Conservation (phyloP, 805 yeast genomes). For the Saturnispora besseyi region DNA sequence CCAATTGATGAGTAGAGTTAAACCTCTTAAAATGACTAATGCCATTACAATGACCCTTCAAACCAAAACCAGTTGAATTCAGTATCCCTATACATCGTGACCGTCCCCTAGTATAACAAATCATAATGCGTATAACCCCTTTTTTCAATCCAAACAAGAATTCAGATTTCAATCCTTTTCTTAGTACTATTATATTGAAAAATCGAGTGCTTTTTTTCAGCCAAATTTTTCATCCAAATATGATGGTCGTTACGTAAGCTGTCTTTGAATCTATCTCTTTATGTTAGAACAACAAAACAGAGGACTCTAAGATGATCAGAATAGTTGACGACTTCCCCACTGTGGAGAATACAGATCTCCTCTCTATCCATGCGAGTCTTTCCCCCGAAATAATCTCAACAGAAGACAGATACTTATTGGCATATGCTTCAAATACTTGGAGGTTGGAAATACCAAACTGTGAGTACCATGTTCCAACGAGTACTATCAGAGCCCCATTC, state of each 20-base stretch:
- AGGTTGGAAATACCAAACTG: slow-evolving; percentile 10
- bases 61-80: not conserved
- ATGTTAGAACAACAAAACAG: not conserved
- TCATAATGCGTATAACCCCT: not conserved
- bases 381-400: slow-evolving; percentile 19
- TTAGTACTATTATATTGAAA: not conserved
- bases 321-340: slow-evolving; percentile 21
- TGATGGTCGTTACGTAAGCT: not conserved
- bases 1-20: not conserved
- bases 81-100: not conserved
- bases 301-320: slow-evolving; percentile 6
- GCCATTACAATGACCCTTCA: no score
- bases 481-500: slow-evolving; percentile 7
- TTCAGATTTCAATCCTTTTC: not conserved
- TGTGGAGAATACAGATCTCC: slow-evolving; percentile 24
- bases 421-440: slow-evolving; percentile 21
- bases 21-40: not conserved
- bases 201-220: not conserved
- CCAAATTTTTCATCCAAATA: not conserved
- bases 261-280: not conserved
- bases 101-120: not conserved
- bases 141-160: not conserved
- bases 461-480: slow-evolving; percentile 5
- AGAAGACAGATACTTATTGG: slow-evolving; percentile 13
- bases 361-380: slow-evolving; percentile 17